Base-by-base conservation (phyloP, 1,139 yeast species). In the Candida tunisiensis region DNA sequence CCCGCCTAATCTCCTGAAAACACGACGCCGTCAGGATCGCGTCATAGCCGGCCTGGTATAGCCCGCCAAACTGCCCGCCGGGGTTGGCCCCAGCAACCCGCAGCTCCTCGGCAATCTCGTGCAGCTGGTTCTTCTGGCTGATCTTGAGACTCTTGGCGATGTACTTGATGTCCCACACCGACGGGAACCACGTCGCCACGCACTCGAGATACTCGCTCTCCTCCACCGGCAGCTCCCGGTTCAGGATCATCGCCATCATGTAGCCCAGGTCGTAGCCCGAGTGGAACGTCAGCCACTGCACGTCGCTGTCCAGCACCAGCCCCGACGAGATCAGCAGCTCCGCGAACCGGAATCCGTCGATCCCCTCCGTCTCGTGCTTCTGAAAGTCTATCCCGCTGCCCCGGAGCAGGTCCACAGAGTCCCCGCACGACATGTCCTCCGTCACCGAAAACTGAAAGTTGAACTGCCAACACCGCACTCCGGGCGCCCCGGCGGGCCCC, bases 221-320 rank as follows among this genome's bases (percentile, higher is more conserved):
- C 39, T 74, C 82, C 14, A 67, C 69, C 1, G 96, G 96, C 58
- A 88, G 75, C 28, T 63, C 59, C 33, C 69, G 67, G 49, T 82
- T 80, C 39, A 75, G 69, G 48, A 88, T 61, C 36, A 83, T 60
- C 31, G 93, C 72, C 21, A 83, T 57, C 36, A 88, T 60, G 49
- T 85, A 85, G 2, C 98, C 98, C 47, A 85, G 67, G 51, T 88
- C 98, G 51, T 88, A 88, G 10, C 96, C 98, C 1, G 56, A 42
- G 49, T 88, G 96, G 53, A 75, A 88, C 35, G 93, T 77, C 30
- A 83, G 63, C 98, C 98, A 88, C 32, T 74, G 70, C 28, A 80
- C 68, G 18, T 72, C 62, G 17, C 68, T 63, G 38, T 80, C 74
- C 39, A 88, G 58, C 21, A 85, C 67, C 33, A 88, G 58, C 0